These are phyloP conservation scores for Fusarium nisikadoi DNA, from an alignment of 2,329 filamentous ascomycete species.

Conservation along the genomic window DNA sequence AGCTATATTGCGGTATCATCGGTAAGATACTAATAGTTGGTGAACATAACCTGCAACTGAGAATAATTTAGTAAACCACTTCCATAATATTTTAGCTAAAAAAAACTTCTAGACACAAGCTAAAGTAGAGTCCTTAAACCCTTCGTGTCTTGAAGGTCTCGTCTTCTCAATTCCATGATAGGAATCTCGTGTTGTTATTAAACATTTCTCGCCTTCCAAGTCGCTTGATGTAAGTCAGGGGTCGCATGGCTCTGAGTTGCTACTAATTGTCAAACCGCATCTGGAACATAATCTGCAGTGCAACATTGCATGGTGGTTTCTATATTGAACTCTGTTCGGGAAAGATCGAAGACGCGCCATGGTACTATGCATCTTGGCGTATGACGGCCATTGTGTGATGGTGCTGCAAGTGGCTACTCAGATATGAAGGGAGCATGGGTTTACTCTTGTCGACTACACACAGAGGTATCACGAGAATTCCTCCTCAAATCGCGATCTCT, in stretches of 20 bases:
- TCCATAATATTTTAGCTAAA: neutral
- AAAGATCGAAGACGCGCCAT: slow-evolving; percentile 7
- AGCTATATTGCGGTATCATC: neutral
- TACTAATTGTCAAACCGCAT: slow-evolving; percentile 11
- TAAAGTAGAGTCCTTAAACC: neutral
- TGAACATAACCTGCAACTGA: neutral
- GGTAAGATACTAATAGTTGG: neutral
- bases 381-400: slow-evolving; percentile 31
- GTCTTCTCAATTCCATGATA: neutral
- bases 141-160: neutral
- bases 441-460: neutral
- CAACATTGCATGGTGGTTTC: slow-evolving; percentile 12
- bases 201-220: neutral
- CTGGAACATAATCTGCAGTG: slow-evolving; percentile 38
- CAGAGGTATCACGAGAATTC: neutral
- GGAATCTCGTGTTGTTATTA: neutral
- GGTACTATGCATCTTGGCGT: slow-evolving; percentile 19
- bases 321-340: neutral
- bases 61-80: neutral
- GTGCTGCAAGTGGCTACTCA: slow-evolving; percentile 12
- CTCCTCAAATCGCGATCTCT: neutral
- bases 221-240: slow-evolving; percentile 7
- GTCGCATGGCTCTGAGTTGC: slow-evolving; percentile 8
- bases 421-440: neutral
- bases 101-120: neutral